Evolutionary conservation across 306 rosid species (phyloP).

Genomic region (Ziziphus jujuba): DNA sequence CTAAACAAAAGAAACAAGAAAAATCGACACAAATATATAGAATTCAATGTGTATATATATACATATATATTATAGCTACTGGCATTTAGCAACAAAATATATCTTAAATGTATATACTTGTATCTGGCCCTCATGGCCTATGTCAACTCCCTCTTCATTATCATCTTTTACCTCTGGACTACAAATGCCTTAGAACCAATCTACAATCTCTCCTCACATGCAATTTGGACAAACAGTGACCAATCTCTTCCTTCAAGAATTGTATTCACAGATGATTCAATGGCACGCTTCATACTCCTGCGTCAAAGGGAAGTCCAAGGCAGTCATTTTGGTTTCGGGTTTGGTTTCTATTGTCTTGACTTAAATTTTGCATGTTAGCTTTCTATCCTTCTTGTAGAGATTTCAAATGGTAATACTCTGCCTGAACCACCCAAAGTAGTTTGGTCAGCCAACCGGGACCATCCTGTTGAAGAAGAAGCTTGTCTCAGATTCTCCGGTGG

Average conservation of each 20-base stretch:
- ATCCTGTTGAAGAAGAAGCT: background rate
- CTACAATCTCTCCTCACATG: background rate
- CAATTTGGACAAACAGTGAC: background rate
- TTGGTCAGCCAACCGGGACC: slow-evolving; percentile 1
- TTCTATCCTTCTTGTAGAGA: background rate
- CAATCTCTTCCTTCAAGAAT: background rate
- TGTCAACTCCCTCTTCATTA: background rate
- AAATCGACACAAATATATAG: too few relatives aligned
- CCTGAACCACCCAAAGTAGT: background rate
- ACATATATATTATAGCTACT: too few relatives aligned
- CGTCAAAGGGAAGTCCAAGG: background rate
- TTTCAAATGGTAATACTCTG: background rate
- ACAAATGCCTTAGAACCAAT: background rate
- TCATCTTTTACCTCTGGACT: background rate
- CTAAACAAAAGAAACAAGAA: too few relatives aligned
- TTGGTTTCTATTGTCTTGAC: background rate
- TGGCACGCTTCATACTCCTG: slow-evolving; percentile 1
- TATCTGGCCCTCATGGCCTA: background rate
- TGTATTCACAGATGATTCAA: background rate
- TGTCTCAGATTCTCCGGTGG: background rate
- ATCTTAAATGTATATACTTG: too few relatives aligned
- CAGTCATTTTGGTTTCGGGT: background rate
- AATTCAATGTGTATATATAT: too few relatives aligned
- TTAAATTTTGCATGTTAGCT: background rate
- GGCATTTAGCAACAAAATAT: too few relatives aligned